Conservation (phyloP, 2,329 filamentous ascomycete genomes). For the Alternaria alternata region DNA sequence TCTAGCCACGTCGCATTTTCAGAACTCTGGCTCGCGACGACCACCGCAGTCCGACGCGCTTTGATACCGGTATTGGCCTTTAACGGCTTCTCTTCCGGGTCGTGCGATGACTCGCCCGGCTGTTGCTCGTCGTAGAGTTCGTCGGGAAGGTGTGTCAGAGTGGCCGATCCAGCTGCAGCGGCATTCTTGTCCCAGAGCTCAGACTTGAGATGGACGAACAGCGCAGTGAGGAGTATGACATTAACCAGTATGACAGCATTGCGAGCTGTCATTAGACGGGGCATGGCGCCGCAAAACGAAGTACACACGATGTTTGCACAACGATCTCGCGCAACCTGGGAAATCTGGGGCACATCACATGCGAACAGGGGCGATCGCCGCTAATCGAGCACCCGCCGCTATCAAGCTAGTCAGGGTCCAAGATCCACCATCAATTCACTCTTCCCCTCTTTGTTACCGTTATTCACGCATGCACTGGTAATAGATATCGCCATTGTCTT, state of each 20-base stretch:
- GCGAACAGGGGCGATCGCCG: constrained; percentile 6
- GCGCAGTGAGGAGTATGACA: constrained; percentile 34
- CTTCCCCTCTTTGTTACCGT: neutral
- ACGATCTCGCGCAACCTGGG: neutral
- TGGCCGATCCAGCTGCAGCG: constrained; percentile 15
- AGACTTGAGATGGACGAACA: constrained; percentile 42
- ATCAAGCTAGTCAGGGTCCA: constrained; percentile 6
- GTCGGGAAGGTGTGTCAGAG: constrained; percentile 23
- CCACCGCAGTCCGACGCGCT: constrained; percentile 41
- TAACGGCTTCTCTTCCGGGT: constrained; percentile 18
- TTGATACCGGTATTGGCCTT: constrained; percentile 21
- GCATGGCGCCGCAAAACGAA: constrained; percentile 28
- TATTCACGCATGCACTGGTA: neutral
- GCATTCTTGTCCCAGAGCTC: constrained; percentile 34
- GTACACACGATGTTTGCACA: constrained; percentile 9
- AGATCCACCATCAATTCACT: neutral
- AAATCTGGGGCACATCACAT: constrained; percentile 11
- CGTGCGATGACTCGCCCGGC: constrained; percentile 11
- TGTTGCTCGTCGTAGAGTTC: constrained; percentile 24
- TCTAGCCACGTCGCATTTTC: constrained; percentile 54
- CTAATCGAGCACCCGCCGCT: constrained; percentile 8
- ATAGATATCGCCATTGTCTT: neutral
- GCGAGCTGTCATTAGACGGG: constrained; percentile 39
- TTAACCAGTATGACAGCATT: constrained; percentile 35
- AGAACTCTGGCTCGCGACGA: constrained; percentile 49